A percentile compares a stretch with the other conserved stretches of the same genome.
Conservation (phyloP, 495 filamentous ascomycete species). For the Chlorociboria aeruginascens region DNA sequence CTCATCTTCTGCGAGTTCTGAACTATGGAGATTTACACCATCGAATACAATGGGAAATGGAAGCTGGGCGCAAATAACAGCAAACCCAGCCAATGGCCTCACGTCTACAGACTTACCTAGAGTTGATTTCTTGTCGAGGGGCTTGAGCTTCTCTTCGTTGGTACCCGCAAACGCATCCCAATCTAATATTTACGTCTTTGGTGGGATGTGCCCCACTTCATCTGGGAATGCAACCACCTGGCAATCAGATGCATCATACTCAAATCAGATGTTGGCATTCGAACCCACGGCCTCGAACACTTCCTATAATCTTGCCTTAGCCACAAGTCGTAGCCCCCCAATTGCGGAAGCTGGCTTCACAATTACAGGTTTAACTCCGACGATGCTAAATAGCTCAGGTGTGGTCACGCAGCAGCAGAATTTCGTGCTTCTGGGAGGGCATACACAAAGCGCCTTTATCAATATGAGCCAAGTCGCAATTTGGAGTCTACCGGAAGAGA, state of each 20-base stretch:
- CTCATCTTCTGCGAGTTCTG: conserved; percentile 24
- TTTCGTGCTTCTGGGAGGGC: conserved; percentile 76
- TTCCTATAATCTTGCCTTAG: conserved; percentile 8
- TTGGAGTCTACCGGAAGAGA: conserved; percentile 74
- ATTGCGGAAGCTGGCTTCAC: conserved; percentile 81
- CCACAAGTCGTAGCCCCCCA: conserved; percentile 32
- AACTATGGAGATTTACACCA: conserved; percentile 43
- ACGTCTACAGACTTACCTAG: conserved; percentile 26
- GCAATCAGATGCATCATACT: conserved; percentile 60
- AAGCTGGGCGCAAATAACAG: conserved; percentile 34
- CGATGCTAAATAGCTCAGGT: conserved; percentile 43
- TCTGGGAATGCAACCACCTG: conserved; percentile 33
- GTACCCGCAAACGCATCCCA: conserved; percentile 33
- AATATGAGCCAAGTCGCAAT: conserved; percentile 88
- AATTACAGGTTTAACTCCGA: conserved; percentile 56
- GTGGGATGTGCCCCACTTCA: conserved; percentile 70
- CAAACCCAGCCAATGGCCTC: conserved; percentile 7
- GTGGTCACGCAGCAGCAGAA: conserved; percentile 52
- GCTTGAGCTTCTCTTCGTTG: conserved; percentile 53
- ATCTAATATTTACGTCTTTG: conserved; percentile 60
- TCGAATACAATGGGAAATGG: conserved; percentile 34
- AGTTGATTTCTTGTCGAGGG: conserved; percentile 55
- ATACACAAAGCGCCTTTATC: conserved; percentile 73
- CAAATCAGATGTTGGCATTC: conserved; percentile 57
- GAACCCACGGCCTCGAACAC: conserved; percentile 22